phyloP scores from a whole-genome alignment of 352 stramenopile genomes.

The Phytophthora sp. region DNA sequence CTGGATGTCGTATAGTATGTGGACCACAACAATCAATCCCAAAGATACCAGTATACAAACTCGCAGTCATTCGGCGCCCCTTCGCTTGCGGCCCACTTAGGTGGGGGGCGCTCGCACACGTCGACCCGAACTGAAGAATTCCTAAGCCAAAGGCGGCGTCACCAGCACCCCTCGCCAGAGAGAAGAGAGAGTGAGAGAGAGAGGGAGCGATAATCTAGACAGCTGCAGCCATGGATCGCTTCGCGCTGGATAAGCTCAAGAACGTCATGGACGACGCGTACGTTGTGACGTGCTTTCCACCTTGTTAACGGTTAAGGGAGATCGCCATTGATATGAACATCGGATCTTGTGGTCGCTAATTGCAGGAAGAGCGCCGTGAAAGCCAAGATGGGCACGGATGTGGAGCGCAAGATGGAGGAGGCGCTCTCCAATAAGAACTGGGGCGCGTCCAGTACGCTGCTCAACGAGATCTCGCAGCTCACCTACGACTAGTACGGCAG shows the following conservation, averaged over 20 bases:
- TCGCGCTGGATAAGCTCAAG: constrained; percentile 86
- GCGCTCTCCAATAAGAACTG: constrained; percentile 99
- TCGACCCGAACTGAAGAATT: constrained; percentile 13
- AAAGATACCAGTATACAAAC: constrained; percentile 38
- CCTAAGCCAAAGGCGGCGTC: background rate
- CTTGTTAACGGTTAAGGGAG: background rate
- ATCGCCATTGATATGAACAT: background rate
- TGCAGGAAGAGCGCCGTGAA: constrained; percentile 85
- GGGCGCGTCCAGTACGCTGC: constrained; percentile 96
- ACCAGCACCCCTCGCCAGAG: no score
- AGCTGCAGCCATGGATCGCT: constrained; percentile 72
- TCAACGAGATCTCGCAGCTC: constrained; percentile 98
- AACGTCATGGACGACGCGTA: constrained; percentile 91
- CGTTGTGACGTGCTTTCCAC: constrained; percentile 25
- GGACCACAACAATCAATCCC: constrained; percentile 9
- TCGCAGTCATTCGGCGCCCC: constrained; percentile 20
- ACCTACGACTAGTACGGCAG: constrained; percentile 93
- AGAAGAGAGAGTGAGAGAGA: constrained; percentile 2
- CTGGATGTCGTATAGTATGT: constrained; percentile 2
- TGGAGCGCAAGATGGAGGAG: constrained; percentile 92
- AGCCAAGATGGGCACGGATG: constrained; percentile 86
- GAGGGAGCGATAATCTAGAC: constrained; percentile 7
- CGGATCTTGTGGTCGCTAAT: constrained; percentile 13
- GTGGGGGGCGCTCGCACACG: constrained; percentile 18
- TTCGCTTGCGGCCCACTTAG: constrained; percentile 26